Percentiles rank a stretch among this genome's conserved stretches.
phyloP scores from a whole-genome alignment of 805 yeast genomes.

The Jamesozyma hellenica region DNA sequence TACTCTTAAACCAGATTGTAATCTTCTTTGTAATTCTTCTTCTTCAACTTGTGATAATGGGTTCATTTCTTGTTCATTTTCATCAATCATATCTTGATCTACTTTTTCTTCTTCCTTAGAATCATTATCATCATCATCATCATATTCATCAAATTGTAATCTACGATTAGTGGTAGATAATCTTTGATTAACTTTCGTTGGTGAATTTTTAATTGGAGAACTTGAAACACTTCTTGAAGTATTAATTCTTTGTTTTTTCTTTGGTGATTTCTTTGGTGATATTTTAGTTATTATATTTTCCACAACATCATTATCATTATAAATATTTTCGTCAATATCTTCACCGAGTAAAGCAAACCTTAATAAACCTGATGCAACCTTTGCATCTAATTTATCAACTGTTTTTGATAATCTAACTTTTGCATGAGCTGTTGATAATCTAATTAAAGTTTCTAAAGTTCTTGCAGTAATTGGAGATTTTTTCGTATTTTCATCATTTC shows the following conservation, averaged over 20 bases:
- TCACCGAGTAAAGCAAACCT: conserved; percentile 67
- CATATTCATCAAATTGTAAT: conserved; percentile 24
- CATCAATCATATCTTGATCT: conserved; percentile 14
- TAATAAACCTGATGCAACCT: conserved; percentile 73
- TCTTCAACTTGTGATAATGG: conserved; percentile 26
- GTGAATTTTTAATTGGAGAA: conserved; percentile 14
- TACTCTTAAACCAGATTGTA: conserved; percentile 22
- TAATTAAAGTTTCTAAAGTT: conserved; percentile 90
- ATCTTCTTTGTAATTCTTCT: conserved; percentile 23
- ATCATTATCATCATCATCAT: conserved; percentile 9
- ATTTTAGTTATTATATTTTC: conserved; percentile 10
- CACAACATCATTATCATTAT: conserved; percentile 14
- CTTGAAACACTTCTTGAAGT: conserved; percentile 6
- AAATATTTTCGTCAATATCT: conserved; percentile 22
- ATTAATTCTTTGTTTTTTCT: conserved; percentile 22
- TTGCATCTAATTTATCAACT: conserved; percentile 69
- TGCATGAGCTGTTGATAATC: conserved; percentile 93
- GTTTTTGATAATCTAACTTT: conserved; percentile 77
- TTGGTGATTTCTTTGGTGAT: conserved; percentile 28
- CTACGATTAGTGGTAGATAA: conserved; percentile 9
- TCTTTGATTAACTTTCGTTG: conserved; percentile 1
- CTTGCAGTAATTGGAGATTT: conserved; percentile 97
- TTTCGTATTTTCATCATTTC: conserved; percentile 71
- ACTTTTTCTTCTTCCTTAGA: conserved; percentile 20
- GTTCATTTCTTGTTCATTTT: conserved; percentile 15